phyloP scores from a whole-genome alignment of 2,329 filamentous ascomycete genomes.

The Fusarium sp. region DNA sequence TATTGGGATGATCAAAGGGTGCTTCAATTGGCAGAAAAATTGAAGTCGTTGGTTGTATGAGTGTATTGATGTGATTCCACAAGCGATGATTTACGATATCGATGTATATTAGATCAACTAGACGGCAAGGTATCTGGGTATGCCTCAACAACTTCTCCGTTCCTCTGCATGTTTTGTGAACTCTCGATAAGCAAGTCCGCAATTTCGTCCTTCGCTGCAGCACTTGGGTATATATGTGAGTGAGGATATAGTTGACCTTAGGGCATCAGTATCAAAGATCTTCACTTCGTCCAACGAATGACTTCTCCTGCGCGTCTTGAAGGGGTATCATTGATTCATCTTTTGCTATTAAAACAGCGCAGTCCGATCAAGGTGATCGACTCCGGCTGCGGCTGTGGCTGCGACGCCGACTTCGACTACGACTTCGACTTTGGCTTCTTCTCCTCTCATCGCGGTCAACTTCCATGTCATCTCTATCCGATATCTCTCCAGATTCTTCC shows the following conservation, averaged over 20 bases:
- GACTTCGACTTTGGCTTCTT: conserved; percentile 38
- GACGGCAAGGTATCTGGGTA: neutral
- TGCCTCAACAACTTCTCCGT: neutral
- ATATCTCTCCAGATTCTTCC: conserved; percentile 56
- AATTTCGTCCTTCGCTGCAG: neutral
- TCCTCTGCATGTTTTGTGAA: neutral
- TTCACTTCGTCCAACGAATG: neutral
- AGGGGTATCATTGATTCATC: neutral
- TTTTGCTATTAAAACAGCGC: neutral
- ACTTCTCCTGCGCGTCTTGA: neutral
- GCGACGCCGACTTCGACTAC: conserved; percentile 22
- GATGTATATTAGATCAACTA: conserved; percentile 30
- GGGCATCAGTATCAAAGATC: neutral
- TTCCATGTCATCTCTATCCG: conserved; percentile 53
- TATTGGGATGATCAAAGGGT: conserved; percentile 79
- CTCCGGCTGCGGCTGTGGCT: conserved; percentile 37
- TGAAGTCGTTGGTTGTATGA: conserved; percentile 49
- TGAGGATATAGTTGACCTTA: neutral
- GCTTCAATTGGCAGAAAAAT: conserved; percentile 65
- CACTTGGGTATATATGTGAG: neutral
- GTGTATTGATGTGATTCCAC: conserved; percentile 3
- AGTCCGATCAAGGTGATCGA: conserved; percentile 43
- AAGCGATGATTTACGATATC: conserved; percentile 22
- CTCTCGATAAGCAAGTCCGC: neutral
- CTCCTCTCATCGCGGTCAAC: conserved; percentile 49